Evolutionary conservation across 2,329 filamentous ascomycete species (phyloP).

Genomic region (Harringtonia aguacate): DNA sequence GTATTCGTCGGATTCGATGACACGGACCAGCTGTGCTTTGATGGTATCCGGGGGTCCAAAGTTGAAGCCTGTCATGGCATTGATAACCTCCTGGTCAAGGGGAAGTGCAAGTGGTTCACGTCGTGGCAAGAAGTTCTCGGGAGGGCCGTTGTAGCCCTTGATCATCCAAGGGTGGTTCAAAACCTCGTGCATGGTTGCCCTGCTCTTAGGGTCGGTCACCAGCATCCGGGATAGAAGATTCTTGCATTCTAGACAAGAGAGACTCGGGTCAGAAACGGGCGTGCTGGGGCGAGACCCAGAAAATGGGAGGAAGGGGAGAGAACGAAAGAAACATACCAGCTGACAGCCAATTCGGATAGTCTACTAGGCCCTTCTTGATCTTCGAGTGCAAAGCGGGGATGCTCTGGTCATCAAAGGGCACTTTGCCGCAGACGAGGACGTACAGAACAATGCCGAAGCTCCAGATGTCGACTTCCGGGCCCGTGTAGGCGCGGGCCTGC

Average conservation of each 20-base stretch:
- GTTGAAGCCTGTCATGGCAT: conserved; percentile 96
- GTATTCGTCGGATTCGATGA: conserved; percentile 92
- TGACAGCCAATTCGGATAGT: conserved; percentile 90
- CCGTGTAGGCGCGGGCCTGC: conserved; percentile 88
- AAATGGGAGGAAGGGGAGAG: neutral
- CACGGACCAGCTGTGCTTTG: conserved; percentile 65
- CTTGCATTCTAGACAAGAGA: conserved; percentile 71
- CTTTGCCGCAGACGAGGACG: conserved; percentile 92
- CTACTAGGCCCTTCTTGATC: conserved; percentile 93
- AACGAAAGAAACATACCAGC: conserved; percentile 49
- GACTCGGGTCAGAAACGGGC: conserved; percentile 21
- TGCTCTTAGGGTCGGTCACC: conserved; percentile 81
- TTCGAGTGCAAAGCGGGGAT: conserved; percentile 98
- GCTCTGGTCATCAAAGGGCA: conserved; percentile 97
- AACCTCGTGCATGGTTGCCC: conserved; percentile 81
- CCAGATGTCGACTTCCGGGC: conserved; percentile 96
- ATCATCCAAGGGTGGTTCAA: conserved; percentile 94
- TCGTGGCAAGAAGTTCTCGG: conserved; percentile 77
- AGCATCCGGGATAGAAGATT: conserved; percentile 91
- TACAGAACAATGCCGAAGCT: conserved; percentile 98
- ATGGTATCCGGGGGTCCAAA: conserved; percentile 85
- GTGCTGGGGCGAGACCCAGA: neutral
- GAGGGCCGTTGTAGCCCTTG: conserved; percentile 77
- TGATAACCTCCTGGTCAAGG: conserved; percentile 70
- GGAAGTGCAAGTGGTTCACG: conserved; percentile 81